Evolutionary conservation across 495 filamentous ascomycete genomes (phyloP).

Genomic region (Cercophora sp.): DNA sequence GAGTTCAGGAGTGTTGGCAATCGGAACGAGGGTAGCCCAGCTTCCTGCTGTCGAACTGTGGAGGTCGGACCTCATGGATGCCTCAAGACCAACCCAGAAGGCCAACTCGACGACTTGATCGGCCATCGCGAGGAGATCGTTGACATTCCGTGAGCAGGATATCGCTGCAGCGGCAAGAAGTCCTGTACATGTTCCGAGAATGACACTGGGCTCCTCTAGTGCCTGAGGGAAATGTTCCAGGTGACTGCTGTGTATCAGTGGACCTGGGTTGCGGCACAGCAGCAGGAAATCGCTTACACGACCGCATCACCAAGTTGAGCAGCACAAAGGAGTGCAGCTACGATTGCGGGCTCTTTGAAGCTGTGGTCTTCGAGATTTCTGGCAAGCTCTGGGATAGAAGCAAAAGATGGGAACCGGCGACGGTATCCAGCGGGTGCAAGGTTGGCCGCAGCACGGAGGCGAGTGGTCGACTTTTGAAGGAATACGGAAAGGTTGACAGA

Average conservation of each 20-base stretch:
- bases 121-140: conserved; percentile 57
- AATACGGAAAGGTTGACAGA: conserved; percentile 6
- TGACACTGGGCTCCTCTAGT: conserved; percentile 5
- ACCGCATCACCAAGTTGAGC: conserved; percentile 17
- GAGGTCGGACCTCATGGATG: conserved; percentile 32
- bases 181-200: conserved; percentile 60
- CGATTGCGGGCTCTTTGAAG: too few relatives aligned
- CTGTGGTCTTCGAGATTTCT: too few relatives aligned
- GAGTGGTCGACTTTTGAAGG: conserved; percentile 6
- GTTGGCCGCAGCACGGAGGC: too few relatives aligned
- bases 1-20: conserved; percentile 30
- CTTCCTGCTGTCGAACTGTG: conserved; percentile 39
- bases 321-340: conserved; percentile 12
- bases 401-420: too few relatives aligned
- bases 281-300: conserved; percentile 9
- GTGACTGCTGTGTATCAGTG: conserved; percentile 13
- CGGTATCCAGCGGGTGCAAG: too few relatives aligned
- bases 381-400: conserved; percentile 11
- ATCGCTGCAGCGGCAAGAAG: conserved; percentile 60
- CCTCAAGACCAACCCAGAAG: conserved; percentile 56
- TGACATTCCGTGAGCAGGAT: conserved; percentile 52
- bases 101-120: conserved; percentile 61
- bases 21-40: conserved; percentile 40
- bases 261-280: not conserved
- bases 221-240: conserved; percentile 8